phyloP scores from a whole-genome alignment of 352 stramenopile genomes.

The Pythium brachiatum region DNA sequence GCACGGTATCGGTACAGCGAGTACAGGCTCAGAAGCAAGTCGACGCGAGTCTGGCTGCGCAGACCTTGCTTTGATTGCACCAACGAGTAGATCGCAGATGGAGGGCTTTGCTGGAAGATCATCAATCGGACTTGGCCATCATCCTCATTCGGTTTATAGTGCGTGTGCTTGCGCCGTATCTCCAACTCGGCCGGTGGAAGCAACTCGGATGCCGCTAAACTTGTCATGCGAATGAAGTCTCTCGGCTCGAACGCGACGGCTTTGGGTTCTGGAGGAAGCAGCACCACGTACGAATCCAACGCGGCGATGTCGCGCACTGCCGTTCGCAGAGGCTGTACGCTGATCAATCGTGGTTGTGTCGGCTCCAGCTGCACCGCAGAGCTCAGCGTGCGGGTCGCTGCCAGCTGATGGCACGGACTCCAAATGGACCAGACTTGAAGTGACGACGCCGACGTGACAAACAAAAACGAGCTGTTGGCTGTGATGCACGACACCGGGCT shows the following conservation, averaged over 20 bases:
- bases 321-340: slow-evolving; percentile 36
- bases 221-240: slow-evolving; percentile 42
- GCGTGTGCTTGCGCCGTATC: slow-evolving; percentile 25
- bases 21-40: slow-evolving; percentile 78
- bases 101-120: slow-evolving; percentile 76
- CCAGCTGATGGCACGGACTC: slow-evolving; percentile 80
- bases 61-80: slow-evolving; percentile 23
- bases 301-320: slow-evolving; percentile 46
- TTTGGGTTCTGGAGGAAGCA: slow-evolving; percentile 41
- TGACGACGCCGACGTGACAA: slow-evolving; percentile 62
- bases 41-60: slow-evolving; percentile 46
- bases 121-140: slow-evolving; percentile 24
- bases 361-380: slow-evolving; percentile 59
- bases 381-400: slow-evolving; percentile 60
- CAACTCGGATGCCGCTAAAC: slow-evolving; percentile 39
- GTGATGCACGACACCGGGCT: slow-evolving; percentile 59
- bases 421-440: slow-evolving; percentile 87
- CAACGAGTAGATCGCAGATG: slow-evolving; percentile 67
- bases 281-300: slow-evolving; percentile 72
- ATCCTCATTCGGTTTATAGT: not conserved
- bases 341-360: slow-evolving; percentile 64
- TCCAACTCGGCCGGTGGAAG: slow-evolving; percentile 62
- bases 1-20: slow-evolving; percentile 85
- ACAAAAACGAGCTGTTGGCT: slow-evolving; percentile 85
- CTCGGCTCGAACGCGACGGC: not conserved